Conservation (phyloP, 371 early-diverging fungal genomes). For the Mortierella sp. region DNA sequence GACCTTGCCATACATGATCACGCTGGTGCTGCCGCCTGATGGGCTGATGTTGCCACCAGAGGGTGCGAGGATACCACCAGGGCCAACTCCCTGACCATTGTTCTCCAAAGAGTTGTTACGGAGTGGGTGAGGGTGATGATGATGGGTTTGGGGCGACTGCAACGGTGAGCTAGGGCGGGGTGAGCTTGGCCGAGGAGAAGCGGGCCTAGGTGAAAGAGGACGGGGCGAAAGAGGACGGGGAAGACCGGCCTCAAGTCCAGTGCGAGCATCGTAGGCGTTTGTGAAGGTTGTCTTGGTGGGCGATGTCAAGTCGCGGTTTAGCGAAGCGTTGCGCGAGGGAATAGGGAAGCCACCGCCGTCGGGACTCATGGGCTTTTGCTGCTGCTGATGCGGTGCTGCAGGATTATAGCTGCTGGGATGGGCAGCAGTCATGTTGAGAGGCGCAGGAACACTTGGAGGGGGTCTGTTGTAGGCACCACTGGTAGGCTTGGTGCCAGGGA, state of each 20-base stretch:
- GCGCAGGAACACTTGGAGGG: not conserved
- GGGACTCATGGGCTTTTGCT: slow-evolving; percentile 34
- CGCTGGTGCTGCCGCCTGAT: slow-evolving; percentile 34
- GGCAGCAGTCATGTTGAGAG: not conserved
- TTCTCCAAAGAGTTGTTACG: slow-evolving; percentile 23
- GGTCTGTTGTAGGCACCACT: not conserved
- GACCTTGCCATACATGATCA: slow-evolving; percentile 46
- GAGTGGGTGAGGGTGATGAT: slow-evolving; percentile 15
- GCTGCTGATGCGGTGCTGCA: not conserved
- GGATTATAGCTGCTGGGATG: not conserved
- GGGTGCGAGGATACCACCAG: slow-evolving; percentile 27
- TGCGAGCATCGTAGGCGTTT: slow-evolving; percentile 17
- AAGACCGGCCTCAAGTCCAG: slow-evolving; percentile 41
- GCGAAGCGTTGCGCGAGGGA: slow-evolving; percentile 44
- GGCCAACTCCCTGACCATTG: not conserved
- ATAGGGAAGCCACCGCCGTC: slow-evolving; percentile 30
- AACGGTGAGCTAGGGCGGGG: slow-evolving; percentile 31
- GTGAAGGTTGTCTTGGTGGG: slow-evolving; percentile 23
- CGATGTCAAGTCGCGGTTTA: slow-evolving; percentile 40
- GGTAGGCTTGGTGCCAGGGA: not conserved
- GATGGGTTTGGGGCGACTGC: slow-evolving; percentile 17
- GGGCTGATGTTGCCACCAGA: slow-evolving; percentile 24
- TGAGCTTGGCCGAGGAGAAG: slow-evolving; percentile 29
- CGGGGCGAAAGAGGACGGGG: slow-evolving; percentile 47
- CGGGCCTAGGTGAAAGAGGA: slow-evolving; percentile 27